These are phyloP conservation scores for Echria macrotheca DNA, from an alignment of 495 filamentous ascomycete genomes.

Conservation along the genomic window DNA sequence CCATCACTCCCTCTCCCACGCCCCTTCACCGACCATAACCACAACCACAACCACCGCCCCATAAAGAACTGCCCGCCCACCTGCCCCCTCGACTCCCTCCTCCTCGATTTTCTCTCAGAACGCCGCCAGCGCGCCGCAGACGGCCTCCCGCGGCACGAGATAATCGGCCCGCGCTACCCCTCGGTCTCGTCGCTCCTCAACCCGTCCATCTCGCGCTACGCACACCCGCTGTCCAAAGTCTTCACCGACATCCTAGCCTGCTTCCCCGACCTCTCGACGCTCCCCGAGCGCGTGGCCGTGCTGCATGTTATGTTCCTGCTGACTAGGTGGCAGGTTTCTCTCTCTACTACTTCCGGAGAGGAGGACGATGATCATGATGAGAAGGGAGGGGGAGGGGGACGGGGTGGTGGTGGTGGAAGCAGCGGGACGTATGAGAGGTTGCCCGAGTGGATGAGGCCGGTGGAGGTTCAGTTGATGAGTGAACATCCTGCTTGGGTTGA, in stretches of 20 bases:
- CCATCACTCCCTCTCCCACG: neutral
- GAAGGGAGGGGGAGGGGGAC: no score
- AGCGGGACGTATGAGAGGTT: conserved; percentile 71
- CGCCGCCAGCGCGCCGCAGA: conserved; percentile 58
- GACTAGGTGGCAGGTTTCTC: conserved; percentile 76
- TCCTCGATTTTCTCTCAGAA: conserved; percentile 71
- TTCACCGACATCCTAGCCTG: conserved; percentile 74
- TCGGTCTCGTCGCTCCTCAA: conserved; percentile 69
- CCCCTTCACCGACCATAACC: neutral
- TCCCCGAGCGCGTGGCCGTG: conserved; percentile 73
- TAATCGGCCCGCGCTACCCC: conserved; percentile 70
- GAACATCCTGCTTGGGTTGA: conserved; percentile 75
- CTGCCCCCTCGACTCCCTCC: conserved; percentile 66
- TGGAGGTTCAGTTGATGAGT: conserved; percentile 52
- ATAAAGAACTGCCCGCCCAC: conserved; percentile 57
- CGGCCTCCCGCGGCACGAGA: conserved; percentile 52
- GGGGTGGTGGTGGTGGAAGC: no score
- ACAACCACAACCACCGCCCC: conserved; percentile 32
- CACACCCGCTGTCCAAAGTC: conserved; percentile 72
- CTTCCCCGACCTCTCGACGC: conserved; percentile 61
- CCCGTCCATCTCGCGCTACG: conserved; percentile 51
- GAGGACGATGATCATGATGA: no score
- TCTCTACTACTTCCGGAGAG: no score
- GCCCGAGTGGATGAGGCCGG: conserved; percentile 60
- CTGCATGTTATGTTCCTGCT: conserved; percentile 79